Evolutionary conservation across 2,329 filamentous ascomycete genomes (phyloP).

Genomic region (Cercospora janseana): DNA sequence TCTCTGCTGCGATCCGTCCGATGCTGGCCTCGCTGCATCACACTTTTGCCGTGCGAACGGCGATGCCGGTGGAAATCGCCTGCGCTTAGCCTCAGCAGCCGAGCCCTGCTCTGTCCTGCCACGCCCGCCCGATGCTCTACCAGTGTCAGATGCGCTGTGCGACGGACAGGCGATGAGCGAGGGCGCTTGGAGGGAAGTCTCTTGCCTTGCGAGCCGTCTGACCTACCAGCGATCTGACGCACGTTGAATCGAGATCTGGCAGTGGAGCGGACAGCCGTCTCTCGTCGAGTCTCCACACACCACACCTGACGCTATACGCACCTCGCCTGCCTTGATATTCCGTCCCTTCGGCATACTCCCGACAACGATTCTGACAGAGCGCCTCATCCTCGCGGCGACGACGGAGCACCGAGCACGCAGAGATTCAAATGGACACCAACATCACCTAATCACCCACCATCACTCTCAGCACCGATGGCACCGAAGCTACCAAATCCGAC

Average conservation of each 20-base stretch:
- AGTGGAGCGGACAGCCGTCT: not conserved
- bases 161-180: not conserved
- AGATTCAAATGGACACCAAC: constrained; percentile 13
- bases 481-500: constrained; percentile 19
- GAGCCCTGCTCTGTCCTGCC: not conserved
- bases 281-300: not conserved
- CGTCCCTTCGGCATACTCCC: not conserved
- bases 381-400: not conserved
- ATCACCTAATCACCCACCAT: constrained; percentile 4
- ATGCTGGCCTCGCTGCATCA: not conserved
- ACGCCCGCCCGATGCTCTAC: constrained; percentile 6
- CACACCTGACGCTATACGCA: not conserved
- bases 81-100: not conserved
- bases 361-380: not conserved
- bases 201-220: not conserved
- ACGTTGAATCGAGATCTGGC: constrained; percentile 1
- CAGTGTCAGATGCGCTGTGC: constrained; percentile 6
- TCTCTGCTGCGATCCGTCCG: constrained; percentile 3
- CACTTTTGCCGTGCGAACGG: constrained; percentile 11
- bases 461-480: constrained; percentile 9
- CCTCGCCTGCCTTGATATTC: not conserved
- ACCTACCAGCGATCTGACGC: not conserved
- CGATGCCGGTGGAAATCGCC: constrained; percentile 1
- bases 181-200: not conserved
- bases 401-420: constrained; percentile 24